Evolutionary conservation across 2,329 filamentous ascomycete genomes (phyloP), one percentile per base, ranked within the genome.

Genomic region (Neonectria neomacrospora): DNA sequence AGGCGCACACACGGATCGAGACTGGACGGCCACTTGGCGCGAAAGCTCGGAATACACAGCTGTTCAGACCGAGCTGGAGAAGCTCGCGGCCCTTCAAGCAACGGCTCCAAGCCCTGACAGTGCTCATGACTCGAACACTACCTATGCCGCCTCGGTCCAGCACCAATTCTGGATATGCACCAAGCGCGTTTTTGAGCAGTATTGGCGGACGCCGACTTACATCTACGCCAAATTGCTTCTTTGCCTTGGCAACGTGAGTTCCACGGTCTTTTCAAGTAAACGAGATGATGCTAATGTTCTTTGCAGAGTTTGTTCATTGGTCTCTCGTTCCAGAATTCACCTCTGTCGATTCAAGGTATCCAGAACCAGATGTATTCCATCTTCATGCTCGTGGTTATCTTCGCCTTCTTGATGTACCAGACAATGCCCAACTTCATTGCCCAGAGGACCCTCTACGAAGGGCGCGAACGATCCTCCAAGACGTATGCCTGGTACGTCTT

Each of bases 11-110:
- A 61, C 75, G 4, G 78, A 78, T 10, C 64, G 77, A 39, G 86
- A 93, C 71, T 94, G 91, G 91, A 87, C 90, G 71, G 70, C 75
- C 0, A 87, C 91, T 52, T 94, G 91, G 88, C 82, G 83, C 2
- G 76, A 76, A 0, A 87, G 85, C 54, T 71, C 78, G 0, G 85
- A 90, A 65, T 84, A 83, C 63, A 75, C 79, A 1, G 78, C 77
- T 0, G 80, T 91, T 12, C 77, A 87, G 2, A 72, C 82, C 0
- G 90, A 94, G 71, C 88, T 94, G 42, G 85, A 89, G 14, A 80
- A 81, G 1, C 86, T 94, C 58, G 86, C 55, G 88, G 90, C 69
- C 90, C 90, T 54, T 9, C 48, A 53, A 20, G 30, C 50, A 3
- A 54, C 26, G 5, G 20, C 16, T n/a, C 16, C 22, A 12, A 42